phyloP scores from a whole-genome alignment of 2,329 filamentous ascomycete species.

The Botrytis porri region DNA sequence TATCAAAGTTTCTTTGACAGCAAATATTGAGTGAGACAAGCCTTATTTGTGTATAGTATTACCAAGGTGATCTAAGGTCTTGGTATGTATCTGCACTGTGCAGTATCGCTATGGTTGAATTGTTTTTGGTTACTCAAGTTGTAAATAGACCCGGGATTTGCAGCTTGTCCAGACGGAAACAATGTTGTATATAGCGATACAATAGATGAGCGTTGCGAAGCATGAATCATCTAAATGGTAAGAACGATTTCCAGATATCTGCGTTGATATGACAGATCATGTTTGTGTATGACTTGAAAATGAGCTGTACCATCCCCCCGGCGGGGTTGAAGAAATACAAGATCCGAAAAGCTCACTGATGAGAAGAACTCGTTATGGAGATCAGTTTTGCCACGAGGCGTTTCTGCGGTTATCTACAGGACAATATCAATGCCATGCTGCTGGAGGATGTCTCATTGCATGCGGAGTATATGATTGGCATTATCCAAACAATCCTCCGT shows the following conservation, averaged over 20 bases:
- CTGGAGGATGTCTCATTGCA: slow-evolving; percentile 17
- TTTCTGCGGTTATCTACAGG: slow-evolving; percentile 28
- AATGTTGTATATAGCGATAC: background rate
- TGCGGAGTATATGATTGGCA: slow-evolving; percentile 15
- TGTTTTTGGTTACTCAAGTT: slow-evolving; percentile 2
- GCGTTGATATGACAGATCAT: slow-evolving; percentile 13
- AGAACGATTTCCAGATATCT: slow-evolving; percentile 9
- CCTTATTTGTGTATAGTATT: slow-evolving; percentile 9
- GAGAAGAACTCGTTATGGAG: slow-evolving; percentile 2
- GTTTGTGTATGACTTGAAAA: slow-evolving; percentile 18
- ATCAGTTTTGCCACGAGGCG: slow-evolving; percentile 29
- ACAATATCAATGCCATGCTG: slow-evolving; percentile 18
- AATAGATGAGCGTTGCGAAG: slow-evolving; percentile 15
- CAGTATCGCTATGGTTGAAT: slow-evolving; percentile 9
- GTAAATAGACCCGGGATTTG: background rate
- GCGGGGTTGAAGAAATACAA: slow-evolving; percentile 16
- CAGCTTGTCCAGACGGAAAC: slow-evolving; percentile 12
- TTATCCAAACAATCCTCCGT: slow-evolving; percentile 23
- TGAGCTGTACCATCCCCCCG: slow-evolving; percentile 9
- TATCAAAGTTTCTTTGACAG: slow-evolving; percentile 19
- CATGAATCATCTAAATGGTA: slow-evolving; percentile 14
- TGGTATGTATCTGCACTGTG: background rate
- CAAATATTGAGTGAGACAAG: slow-evolving; percentile 16
- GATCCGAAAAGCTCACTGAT: background rate
- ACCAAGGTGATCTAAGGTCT: slow-evolving; percentile 4